Evolutionary conservation across 2,329 filamentous ascomycete species (phyloP), one percentile per base, ranked within the genome.

Genomic region (Zopfia rhizophila): DNA sequence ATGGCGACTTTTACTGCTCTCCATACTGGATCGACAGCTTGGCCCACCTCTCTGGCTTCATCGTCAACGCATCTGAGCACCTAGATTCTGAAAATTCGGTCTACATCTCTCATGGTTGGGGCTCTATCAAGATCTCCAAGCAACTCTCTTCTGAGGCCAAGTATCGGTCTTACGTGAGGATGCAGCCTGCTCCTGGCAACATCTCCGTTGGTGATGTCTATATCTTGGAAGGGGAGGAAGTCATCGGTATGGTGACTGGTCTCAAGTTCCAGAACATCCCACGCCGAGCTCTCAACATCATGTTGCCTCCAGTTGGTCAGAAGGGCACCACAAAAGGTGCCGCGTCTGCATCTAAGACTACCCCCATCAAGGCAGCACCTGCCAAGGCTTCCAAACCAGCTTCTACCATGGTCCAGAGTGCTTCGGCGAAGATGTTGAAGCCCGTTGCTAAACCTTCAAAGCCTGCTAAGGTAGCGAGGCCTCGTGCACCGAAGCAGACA

Each of bases 261-360:
- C 78, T 88, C 56, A 85, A 84, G 70, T 88, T 89, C 75, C 82
- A 84, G 65, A 78, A 82, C 56, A 86, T 88, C 41, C 85, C 86
- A 24, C 84, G 86, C 59, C 81, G 82, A 58, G 77, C 86, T 17
- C 76, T 89, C 49, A 86, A 87, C 74, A 80, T 84, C 57, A 81
- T 89, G 67, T 73, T 89, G 51, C 85, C 86, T 42, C 85, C 85
- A 2, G 75, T 78, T 33, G 82, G 81, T 51, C 24, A 27, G 24
- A 74, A 72, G 58, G 64, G 55, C 51, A 72, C 69, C 27, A 68
- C 72, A 16, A 69, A 73, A 29, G 65, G 69, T 22, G 61, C 74
- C 29, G 53, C 67, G 12, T 55, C 70, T 2, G 52, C 72, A 12
- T 55, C 69, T 36, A 61, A 70, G 31, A 52, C 68, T 17, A 58